phyloP scores from a whole-genome alignment of 2,329 filamentous ascomycete genomes.

The Aspergillus chevalieri region DNA sequence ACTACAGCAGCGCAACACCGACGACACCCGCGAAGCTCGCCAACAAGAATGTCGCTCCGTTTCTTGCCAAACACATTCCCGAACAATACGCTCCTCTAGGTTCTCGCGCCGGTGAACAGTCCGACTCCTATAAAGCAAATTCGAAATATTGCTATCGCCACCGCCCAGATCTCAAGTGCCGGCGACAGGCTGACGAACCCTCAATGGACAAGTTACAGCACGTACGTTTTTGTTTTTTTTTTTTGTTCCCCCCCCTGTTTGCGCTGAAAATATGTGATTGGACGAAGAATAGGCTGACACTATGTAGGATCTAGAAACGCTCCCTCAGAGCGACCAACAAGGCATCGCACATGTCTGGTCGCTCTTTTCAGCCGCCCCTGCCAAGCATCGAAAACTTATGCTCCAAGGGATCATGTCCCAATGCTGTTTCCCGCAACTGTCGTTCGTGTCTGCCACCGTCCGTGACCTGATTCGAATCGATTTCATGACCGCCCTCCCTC shows the following conservation, averaged over 20 bases:
- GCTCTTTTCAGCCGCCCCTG: conserved; percentile 87
- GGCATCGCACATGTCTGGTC: conserved; percentile 98
- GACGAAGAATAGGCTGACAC: conserved; percentile 1
- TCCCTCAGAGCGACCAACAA: conserved; percentile 81
- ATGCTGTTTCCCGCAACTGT: conserved; percentile 95
- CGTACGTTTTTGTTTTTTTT: conserved; percentile 44
- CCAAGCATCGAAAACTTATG: conserved; percentile 93
- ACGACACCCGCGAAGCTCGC: conserved; percentile 55
- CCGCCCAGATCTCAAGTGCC: conserved; percentile 86
- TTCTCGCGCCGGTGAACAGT: conserved; percentile 16
- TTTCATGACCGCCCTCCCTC: conserved; percentile 80
- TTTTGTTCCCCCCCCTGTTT: no score
- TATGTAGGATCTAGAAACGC: conserved; percentile 70
- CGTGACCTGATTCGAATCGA: conserved; percentile 96
- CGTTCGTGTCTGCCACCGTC: conserved; percentile 82
- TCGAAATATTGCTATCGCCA: conserved; percentile 96
- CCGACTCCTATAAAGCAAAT: conserved; percentile 52
- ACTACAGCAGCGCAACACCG: conserved; percentile 33
- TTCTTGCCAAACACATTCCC: conserved; percentile 85
- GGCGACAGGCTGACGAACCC: conserved; percentile 84
- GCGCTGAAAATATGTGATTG: background rate
- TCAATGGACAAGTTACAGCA: conserved; percentile 94
- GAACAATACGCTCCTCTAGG: conserved; percentile 77
- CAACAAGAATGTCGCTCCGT: conserved; percentile 75
- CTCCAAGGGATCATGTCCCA: conserved; percentile 92